A percentile compares a stretch with the other conserved stretches of the same genome.
Evolutionary conservation across 2,329 filamentous ascomycete species (phyloP).

Genomic region (Ceratocystis smalleyi): DNA sequence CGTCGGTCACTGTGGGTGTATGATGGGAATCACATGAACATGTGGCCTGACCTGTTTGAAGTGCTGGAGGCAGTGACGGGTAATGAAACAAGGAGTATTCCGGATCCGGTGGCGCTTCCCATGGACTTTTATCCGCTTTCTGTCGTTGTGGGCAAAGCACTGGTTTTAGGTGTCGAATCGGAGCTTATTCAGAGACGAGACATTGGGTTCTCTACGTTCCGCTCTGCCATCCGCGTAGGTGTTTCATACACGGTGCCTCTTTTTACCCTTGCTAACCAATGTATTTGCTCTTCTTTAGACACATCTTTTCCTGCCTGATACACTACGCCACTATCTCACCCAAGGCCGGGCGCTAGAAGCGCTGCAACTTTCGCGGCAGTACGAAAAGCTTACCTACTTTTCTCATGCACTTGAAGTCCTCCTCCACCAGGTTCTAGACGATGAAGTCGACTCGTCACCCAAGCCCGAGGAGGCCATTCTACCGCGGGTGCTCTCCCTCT

Average conservation of each 20-base stretch:
- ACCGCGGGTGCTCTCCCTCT: slow-evolving; percentile 44
- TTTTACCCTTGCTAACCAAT: neutral
- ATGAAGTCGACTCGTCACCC: slow-evolving; percentile 66
- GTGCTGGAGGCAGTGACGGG: slow-evolving; percentile 56
- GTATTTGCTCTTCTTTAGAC: slow-evolving; percentile 38
- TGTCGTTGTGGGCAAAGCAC: slow-evolving; percentile 72
- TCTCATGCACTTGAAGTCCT: slow-evolving; percentile 83
- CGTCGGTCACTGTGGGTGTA: slow-evolving; percentile 90
- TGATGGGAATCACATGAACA: slow-evolving; percentile 69
- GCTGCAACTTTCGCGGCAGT: slow-evolving; percentile 66
- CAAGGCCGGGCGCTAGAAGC: slow-evolving; percentile 67
- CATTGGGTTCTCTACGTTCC: slow-evolving; percentile 76
- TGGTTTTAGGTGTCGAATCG: slow-evolving; percentile 78
- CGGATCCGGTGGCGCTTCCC: slow-evolving; percentile 57
- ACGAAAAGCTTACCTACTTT: slow-evolving; percentile 79
- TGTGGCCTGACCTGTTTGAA: slow-evolving; percentile 80
- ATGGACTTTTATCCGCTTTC: slow-evolving; percentile 95
- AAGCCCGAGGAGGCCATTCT: slow-evolving; percentile 48
- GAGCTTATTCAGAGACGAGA: slow-evolving; percentile 89
- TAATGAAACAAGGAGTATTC: slow-evolving; percentile 53
- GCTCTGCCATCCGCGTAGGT: slow-evolving; percentile 71
- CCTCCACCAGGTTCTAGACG: slow-evolving; percentile 82
- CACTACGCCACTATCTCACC: slow-evolving; percentile 64
- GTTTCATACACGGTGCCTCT: neutral
- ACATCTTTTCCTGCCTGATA: slow-evolving; percentile 79